Evolutionary conservation across 305 asterid genomes (phyloP), one percentile per base, ranked within the genome.

Genomic region (Solanum aculeatissimum): DNA sequence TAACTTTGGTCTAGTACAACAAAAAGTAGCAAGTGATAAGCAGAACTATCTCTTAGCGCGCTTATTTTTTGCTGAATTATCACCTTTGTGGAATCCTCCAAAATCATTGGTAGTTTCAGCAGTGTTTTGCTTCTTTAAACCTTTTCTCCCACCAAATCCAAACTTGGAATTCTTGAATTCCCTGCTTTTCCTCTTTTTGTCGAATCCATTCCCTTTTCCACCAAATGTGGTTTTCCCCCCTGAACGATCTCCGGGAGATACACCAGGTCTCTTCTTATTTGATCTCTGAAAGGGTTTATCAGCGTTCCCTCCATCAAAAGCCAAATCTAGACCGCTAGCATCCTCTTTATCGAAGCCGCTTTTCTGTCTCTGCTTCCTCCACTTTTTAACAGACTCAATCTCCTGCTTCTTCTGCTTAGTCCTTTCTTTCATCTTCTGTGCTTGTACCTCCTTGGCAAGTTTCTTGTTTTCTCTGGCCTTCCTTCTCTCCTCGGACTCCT

Each of bases 121-220:
- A 1, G 96, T 93, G 89, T 95, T 95, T 90, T 95, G 98, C 89
- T 95, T 95, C 87, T 88, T 94, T 84, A 90, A 25, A 32, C 98
- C 97, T 90, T 95, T 94, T 94, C 88, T 93, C 87, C 98, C 98
- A 63, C 98, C 98, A 58, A 89, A 93, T 60, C 98, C 98, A 78
- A 94, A 95, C 86, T 92, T 94, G 14, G 93, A 86, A 55, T 92
- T 87, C 87, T 77, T 90, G 21, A 58, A 85, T 6, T 92, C 98
- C 84, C 93, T 89, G 45, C 72, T 84, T 83, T 90, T 89, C 89
- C 87, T 89, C 88, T 90, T 90, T 42, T 85, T 91, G 83, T 88
- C 92, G 12, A 86, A 72, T 8, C 92, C 97, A 27, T 91, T 91
- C 49, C 94, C 94, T 90, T 84, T 88, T 10, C 89, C 90, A 71